Percentiles rank a stretch among this genome's conserved stretches.
phyloP scores from a whole-genome alignment of 768 basidiomycete genomes.

The Lactifluus volemus region DNA sequence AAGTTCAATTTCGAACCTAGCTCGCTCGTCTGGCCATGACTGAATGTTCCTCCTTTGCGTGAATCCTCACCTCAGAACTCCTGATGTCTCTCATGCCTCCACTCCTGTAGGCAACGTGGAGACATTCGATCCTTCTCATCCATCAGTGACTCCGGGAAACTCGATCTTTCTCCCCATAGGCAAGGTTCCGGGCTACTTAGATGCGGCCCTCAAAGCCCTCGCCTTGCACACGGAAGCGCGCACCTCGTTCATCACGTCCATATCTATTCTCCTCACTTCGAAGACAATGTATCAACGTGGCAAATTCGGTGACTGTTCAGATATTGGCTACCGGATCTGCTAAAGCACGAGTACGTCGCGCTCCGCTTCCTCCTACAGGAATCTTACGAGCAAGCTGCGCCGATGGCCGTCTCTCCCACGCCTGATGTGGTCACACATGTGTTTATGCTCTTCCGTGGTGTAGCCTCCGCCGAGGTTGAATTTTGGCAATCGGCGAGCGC shows the following conservation, averaged over 20 bases:
- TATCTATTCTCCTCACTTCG: too few relatives aligned
- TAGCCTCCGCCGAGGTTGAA: conserved; percentile 21
- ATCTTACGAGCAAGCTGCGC: conserved; percentile 37
- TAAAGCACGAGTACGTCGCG: too few relatives aligned
- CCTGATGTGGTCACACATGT: conserved; percentile 38
- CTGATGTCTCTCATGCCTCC: background rate
- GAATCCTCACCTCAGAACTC: background rate
- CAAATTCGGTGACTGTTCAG: too few relatives aligned
- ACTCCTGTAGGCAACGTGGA: background rate
- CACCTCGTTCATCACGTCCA: too few relatives aligned
- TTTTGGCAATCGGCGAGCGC: conserved; percentile 26
- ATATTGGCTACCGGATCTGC: too few relatives aligned
- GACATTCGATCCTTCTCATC: conserved; percentile 2
- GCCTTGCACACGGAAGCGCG: too few relatives aligned
- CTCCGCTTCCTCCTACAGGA: conserved; percentile 36
- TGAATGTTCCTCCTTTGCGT: background rate
- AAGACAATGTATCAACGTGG: too few relatives aligned
- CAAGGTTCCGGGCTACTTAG: too few relatives aligned
- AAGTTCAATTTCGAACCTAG: background rate
- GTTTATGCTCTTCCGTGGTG: conserved; percentile 41
- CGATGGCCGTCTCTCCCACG: conserved; percentile 28
- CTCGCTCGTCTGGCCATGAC: background rate
- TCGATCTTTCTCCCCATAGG: too few relatives aligned
- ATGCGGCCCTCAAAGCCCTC: too few relatives aligned
- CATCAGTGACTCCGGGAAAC: background rate